phyloP scores from a whole-genome alignment of 129 eudicot genomes.

The Centaurea solstitialis region DNA sequence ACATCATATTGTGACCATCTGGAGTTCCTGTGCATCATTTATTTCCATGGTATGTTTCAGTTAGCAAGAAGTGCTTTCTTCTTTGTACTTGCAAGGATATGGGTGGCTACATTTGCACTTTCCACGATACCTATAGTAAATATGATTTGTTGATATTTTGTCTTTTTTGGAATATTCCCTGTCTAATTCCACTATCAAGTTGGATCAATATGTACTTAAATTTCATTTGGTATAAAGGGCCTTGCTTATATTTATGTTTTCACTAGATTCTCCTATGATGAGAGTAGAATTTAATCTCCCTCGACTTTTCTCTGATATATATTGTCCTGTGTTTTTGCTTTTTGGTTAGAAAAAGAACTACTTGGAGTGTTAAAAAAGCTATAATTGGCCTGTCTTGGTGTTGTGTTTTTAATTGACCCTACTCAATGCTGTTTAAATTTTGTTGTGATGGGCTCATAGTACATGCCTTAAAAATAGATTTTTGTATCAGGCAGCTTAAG shows the following conservation, averaged over 20 bases:
- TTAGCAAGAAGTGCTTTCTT: not conserved
- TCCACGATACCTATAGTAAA: not conserved
- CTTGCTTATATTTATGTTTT: not conserved
- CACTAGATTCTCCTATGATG: not conserved
- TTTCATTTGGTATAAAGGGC: not conserved
- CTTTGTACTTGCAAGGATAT: not conserved
- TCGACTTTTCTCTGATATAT: not conserved
- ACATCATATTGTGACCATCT: not conserved
- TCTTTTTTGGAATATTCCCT: no score
- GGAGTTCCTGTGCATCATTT: not conserved
- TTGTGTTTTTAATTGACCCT: not conserved
- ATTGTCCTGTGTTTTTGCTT: not conserved
- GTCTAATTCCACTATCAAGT: not conserved
- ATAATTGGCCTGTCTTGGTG: not conserved
- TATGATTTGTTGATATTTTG: not conserved
- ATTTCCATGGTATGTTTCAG: not conserved
- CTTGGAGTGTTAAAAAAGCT: not conserved
- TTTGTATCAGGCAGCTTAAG: not conserved
- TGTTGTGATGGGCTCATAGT: not conserved
- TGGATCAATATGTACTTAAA: not conserved
- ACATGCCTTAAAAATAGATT: not conserved
- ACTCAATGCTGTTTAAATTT: not conserved
- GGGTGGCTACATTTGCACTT: not conserved
- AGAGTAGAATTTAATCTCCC: not conserved
- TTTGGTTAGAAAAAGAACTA: not conserved